phyloP scores from a whole-genome alignment of 2,329 filamentous ascomycete genomes.

The Cordyceps tenuipes region DNA sequence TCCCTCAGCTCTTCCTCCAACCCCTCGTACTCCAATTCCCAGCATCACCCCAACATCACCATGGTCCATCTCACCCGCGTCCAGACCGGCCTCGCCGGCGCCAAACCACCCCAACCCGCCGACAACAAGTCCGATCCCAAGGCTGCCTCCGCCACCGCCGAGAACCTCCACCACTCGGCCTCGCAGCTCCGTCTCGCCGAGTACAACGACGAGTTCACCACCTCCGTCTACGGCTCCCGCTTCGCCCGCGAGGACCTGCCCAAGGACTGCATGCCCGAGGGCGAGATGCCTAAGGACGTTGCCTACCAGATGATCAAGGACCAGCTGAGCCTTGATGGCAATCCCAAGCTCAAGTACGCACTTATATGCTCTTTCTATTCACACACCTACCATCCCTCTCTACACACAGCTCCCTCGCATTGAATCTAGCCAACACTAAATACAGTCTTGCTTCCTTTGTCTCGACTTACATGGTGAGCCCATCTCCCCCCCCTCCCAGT shows the following conservation, averaged over 20 bases:
- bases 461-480: slow-evolving; percentile 81
- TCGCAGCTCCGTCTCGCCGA: slow-evolving; percentile 39
- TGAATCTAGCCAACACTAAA: slow-evolving; percentile 17
- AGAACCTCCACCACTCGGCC: slow-evolving; percentile 30
- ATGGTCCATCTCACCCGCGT: slow-evolving; percentile 12
- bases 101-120: neutral
- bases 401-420: too few species aligned
- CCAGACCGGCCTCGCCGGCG: slow-evolving; percentile 1
- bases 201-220: slow-evolving; percentile 54
- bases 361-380: too few species aligned
- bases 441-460: slow-evolving; percentile 80
- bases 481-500: slow-evolving; percentile 5
- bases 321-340: slow-evolving; percentile 83
- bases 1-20: too few species aligned
- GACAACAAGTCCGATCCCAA: neutral
- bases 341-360: slow-evolving; percentile 72
- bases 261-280: slow-evolving; percentile 76
- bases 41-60: neutral
- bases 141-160: slow-evolving; percentile 3
- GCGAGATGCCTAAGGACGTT: slow-evolving; percentile 82
- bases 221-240: slow-evolving; percentile 79
- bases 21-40: neutral
- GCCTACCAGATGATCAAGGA: slow-evolving; percentile 98
- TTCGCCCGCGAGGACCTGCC: slow-evolving; percentile 79
- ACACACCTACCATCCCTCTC: neutral